Evolutionary conservation across 75 land plant species (phyloP).

Genomic region (Ceratopteris richardii): DNA sequence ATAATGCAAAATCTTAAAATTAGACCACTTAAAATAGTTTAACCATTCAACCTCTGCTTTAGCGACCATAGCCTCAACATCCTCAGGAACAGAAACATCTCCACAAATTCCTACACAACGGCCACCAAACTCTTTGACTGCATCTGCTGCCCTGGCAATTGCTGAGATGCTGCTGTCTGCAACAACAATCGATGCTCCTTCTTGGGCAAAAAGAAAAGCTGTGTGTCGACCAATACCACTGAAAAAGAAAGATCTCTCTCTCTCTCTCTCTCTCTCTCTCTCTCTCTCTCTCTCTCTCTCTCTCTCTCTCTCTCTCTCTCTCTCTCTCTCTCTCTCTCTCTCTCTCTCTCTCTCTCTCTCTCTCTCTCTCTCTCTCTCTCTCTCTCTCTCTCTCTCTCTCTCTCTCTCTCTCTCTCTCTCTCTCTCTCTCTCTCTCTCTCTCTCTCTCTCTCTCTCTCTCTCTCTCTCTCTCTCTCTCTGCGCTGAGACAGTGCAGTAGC

Average conservation of each 20-base stretch:
- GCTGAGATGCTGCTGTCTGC: slow-evolving; percentile 28
- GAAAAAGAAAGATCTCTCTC: not conserved
- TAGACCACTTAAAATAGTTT: no score
- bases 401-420: no score
- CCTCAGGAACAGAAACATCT: slow-evolving; percentile 32
- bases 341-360: slow-evolving; percentile 3
- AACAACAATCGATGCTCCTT: slow-evolving; percentile 36
- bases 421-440: no score
- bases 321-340: slow-evolving; percentile 3
- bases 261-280: not conserved
- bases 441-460: no score
- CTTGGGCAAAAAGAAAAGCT: slow-evolving; percentile 34
- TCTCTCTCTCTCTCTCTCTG: no score
- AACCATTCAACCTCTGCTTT: slow-evolving; percentile 35
- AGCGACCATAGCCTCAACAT: slow-evolving; percentile 29
- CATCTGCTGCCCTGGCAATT: slow-evolving; percentile 30
- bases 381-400: no score
- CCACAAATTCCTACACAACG: slow-evolving; percentile 30
- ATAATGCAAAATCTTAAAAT: no score
- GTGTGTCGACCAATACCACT: slow-evolving; percentile 41
- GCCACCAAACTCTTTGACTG: slow-evolving; percentile 34
- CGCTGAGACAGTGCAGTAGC: no score
- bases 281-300: no score
- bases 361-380: not conserved
- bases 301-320: slow-evolving; percentile 3